A percentile compares a stretch with the other conserved stretches of the same genome.
Conservation (phyloP, 164 flowering plant genomes). For the Chimonanthus salicifolius region DNA sequence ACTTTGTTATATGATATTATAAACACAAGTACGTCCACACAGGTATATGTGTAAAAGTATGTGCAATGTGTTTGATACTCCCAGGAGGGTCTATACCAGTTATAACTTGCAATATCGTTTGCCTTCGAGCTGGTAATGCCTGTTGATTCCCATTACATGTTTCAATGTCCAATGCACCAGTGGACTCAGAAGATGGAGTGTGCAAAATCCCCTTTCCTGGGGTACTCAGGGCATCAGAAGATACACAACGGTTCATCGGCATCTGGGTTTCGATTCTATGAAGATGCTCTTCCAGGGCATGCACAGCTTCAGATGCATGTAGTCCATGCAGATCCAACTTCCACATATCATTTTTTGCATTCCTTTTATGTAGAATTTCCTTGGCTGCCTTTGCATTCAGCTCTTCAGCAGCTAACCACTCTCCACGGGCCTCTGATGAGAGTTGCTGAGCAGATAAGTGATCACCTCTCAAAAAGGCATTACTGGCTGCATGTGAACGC, state of each 20-base stretch:
- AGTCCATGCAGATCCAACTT: constrained; percentile 94
- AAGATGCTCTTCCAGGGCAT: constrained; percentile 55
- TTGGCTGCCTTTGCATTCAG: constrained; percentile 71
- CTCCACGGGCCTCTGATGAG: constrained; percentile 56
- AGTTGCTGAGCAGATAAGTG: constrained; percentile 62
- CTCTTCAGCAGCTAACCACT: constrained; percentile 56
- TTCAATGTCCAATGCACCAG: constrained; percentile 16
- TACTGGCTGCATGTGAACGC: constrained; percentile 68
- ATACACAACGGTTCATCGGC: constrained; percentile 18
- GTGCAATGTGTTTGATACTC: neutral
- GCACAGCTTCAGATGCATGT: constrained; percentile 83
- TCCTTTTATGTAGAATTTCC: constrained; percentile 56
- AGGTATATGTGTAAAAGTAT: too few species aligned
- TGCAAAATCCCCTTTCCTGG: constrained; percentile 9
- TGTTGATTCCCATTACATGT: constrained; percentile 21
- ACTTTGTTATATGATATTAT: too few species aligned
- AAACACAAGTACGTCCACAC: too few species aligned
- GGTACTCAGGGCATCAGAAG: constrained; percentile 22
- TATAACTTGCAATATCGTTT: constrained; percentile 55
- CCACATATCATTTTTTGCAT: constrained; percentile 56
- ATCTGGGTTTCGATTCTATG: constrained; percentile 46
- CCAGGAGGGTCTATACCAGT: constrained; percentile 53
- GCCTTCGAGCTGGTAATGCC: constrained; percentile 28
- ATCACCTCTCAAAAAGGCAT: constrained; percentile 75
- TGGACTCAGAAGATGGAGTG: constrained; percentile 23